A percentile compares a stretch with the other conserved stretches of the same genome.
phyloP scores from a whole-genome alignment of 192 early-diverging fungal species.

The Gigaspora rosea region DNA sequence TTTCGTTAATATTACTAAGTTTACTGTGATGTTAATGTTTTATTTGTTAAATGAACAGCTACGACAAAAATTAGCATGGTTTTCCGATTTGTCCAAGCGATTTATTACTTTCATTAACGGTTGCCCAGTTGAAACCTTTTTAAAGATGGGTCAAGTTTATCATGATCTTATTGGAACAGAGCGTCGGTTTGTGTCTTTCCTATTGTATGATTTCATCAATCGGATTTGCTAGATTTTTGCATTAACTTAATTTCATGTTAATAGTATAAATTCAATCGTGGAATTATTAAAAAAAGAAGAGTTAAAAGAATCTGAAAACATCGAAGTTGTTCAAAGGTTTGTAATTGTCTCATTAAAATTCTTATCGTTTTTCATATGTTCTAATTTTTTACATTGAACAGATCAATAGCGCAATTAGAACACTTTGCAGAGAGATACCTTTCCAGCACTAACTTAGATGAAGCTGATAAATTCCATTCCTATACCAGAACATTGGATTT shows the following conservation, averaged over 20 bases:
- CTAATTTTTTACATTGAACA: conserved; percentile 16
- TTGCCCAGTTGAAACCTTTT: conserved; percentile 71
- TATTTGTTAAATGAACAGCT: conserved; percentile 40
- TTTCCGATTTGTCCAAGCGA: conserved; percentile 68
- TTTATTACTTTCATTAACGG: conserved; percentile 68
- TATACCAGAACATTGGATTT: conserved; percentile 58
- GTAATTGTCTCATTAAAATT: not conserved
- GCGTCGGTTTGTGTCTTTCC: conserved; percentile 48
- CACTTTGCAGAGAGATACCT: conserved; percentile 68
- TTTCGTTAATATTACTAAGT: not conserved
- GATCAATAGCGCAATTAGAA: conserved; percentile 67
- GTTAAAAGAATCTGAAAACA: conserved; percentile 62
- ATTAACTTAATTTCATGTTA: not conserved
- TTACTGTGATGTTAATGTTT: not conserved
- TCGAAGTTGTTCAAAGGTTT: conserved; percentile 66
- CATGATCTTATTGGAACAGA: conserved; percentile 82
- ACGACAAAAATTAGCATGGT: conserved; percentile 61
- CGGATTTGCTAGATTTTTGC: too few relatives aligned
- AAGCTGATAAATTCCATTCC: conserved; percentile 56
- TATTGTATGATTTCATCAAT: not conserved
- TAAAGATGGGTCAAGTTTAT: conserved; percentile 69
- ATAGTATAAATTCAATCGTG: conserved; percentile 68
- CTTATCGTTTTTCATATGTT: not conserved
- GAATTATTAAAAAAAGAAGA: conserved; percentile 80
- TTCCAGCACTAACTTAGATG: conserved; percentile 44